Conservation (phyloP, 2,329 filamentous ascomycete genomes). For the Colletotrichum gigasporum region DNA sequence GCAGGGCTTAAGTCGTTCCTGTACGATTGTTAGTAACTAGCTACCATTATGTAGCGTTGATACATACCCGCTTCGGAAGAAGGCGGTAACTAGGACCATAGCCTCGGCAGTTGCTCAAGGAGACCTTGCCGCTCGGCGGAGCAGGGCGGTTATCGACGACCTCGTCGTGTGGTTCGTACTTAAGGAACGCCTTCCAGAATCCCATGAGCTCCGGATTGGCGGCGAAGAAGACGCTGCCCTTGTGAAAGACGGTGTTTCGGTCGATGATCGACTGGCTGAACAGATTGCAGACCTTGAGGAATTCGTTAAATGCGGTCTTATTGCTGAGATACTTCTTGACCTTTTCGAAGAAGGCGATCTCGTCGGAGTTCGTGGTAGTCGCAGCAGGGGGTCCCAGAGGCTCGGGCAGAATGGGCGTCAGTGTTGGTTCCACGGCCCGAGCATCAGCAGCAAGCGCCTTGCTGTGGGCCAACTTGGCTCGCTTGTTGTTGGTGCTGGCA, state of each 20-base stretch:
- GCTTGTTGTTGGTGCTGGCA: conserved; percentile 61
- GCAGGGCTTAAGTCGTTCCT: conserved; percentile 89
- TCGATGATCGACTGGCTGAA: conserved; percentile 95
- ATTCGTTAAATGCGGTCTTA: conserved; percentile 92
- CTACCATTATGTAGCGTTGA: too few relatives aligned
- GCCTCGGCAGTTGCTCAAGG: conserved; percentile 93
- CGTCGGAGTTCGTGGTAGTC: conserved; percentile 80
- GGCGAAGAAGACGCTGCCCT: conserved; percentile 86
- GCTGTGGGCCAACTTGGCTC: conserved; percentile 76
- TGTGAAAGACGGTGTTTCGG: conserved; percentile 81
- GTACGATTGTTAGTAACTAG: not conserved
- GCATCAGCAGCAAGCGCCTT: conserved; percentile 68
- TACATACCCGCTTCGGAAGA: conserved; percentile 78
- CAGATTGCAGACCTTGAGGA: conserved; percentile 95
- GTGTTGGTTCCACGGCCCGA: conserved; percentile 79
- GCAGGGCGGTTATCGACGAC: conserved; percentile 81
- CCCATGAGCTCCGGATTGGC: conserved; percentile 88
- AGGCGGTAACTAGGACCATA: conserved; percentile 95
- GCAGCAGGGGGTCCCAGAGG: conserved; percentile 82
- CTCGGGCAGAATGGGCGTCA: conserved; percentile 88
- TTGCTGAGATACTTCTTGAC: conserved; percentile 97
- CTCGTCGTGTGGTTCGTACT: conserved; percentile 79
- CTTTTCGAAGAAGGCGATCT: conserved; percentile 93
- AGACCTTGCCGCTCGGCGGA: conserved; percentile 83
- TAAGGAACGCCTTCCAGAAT: conserved; percentile 88